Evolutionary conservation across 1,139 yeast species (phyloP), one percentile per base, ranked within the genome.

Genomic region (Yamadazyma jaroonii): DNA sequence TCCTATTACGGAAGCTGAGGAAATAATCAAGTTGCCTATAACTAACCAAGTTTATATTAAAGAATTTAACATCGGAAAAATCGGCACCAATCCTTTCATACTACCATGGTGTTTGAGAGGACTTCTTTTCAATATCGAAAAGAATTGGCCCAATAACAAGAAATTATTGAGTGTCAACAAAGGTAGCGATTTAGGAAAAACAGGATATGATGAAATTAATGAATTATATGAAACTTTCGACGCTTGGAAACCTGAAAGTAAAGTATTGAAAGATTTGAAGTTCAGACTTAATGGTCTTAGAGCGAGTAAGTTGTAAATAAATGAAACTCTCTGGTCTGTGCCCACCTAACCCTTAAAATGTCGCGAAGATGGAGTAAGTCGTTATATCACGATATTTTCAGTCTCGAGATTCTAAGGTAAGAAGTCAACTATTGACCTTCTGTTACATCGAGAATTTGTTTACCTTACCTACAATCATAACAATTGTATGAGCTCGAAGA

Each of bases 51-150:
- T 82, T 0, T 72, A 68, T 42, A 74, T 77, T 48, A 77, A 69
- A 48, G 83, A 83, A 35, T 81, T 78, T 51, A 79, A 81, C 42
- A 67, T 82, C 34, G 73, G 79, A 6, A 76, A 70, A 39, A 54
- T 83, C 9, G 88, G 88, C 2, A 64, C 77, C 33, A 89, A 90
- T 57, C 96, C 97, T 1, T 90, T 77, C 53, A 78, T 86, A 37
- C 64, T 90, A 25, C 97, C 97, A 1, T 90, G 97, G 97, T 85
- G 95, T 52, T 75, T 88, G 61, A 67, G 96, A 32, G 96, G 97
- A 0, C 62, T 90, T 31, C 62, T 89, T 25, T 76, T 75, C 45
- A 77, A 76, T 47, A 74, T 77, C 48, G 83, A 89, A 45, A 67
- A 59, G 74, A 81, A 71, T 45, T 70, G 76, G 76, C 74, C 73